phyloP scores from a whole-genome alignment of 805 yeast species.

The Ogataea sp. region DNA sequence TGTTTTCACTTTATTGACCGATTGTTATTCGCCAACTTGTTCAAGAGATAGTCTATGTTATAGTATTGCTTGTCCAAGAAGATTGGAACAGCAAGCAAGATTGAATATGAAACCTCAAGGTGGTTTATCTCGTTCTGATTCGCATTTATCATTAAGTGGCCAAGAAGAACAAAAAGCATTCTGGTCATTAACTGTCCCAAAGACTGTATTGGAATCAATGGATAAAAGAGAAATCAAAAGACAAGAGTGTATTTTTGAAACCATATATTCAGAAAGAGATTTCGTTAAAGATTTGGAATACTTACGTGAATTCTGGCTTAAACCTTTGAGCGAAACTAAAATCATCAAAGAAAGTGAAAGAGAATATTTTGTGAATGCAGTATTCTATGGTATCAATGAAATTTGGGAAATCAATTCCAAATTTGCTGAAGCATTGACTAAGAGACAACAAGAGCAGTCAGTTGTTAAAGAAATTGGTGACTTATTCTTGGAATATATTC shows the following conservation, averaged over 20 bases:
- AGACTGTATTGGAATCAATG: constrained; percentile 64
- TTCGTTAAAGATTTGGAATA: constrained; percentile 93
- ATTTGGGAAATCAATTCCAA: constrained; percentile 75
- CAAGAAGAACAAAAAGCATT: constrained; percentile 76
- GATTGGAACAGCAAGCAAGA: constrained; percentile 93
- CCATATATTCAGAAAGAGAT: constrained; percentile 88
- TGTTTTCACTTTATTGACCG: constrained; percentile 85
- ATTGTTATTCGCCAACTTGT: constrained; percentile 96
- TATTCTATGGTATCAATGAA: constrained; percentile 84
- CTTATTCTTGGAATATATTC: constrained; percentile 73
- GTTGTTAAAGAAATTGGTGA: constrained; percentile 85
- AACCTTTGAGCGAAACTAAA: constrained; percentile 79
- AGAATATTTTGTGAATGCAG: constrained; percentile 85
- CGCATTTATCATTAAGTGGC: constrained; percentile 59
- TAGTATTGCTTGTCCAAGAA: constrained; percentile 92
- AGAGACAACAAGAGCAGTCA: constrained; percentile 79
- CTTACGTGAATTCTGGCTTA: constrained; percentile 86
- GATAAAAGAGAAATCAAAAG: constrained; percentile 83
- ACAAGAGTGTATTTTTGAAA: constrained; percentile 92
- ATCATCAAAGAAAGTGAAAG: constrained; percentile 85
- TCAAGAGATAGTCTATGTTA: constrained; percentile 82
- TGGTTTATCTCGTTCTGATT: constrained; percentile 70
- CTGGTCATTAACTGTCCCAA: constrained; percentile 91
- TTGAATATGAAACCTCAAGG: constrained; percentile 83
- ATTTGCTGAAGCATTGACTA: constrained; percentile 82